A percentile compares a stretch with the other conserved stretches of the same genome.
Evolutionary conservation across 1,284 basidiomycete species (phyloP).

Genomic region (Marasmius fiardii): DNA sequence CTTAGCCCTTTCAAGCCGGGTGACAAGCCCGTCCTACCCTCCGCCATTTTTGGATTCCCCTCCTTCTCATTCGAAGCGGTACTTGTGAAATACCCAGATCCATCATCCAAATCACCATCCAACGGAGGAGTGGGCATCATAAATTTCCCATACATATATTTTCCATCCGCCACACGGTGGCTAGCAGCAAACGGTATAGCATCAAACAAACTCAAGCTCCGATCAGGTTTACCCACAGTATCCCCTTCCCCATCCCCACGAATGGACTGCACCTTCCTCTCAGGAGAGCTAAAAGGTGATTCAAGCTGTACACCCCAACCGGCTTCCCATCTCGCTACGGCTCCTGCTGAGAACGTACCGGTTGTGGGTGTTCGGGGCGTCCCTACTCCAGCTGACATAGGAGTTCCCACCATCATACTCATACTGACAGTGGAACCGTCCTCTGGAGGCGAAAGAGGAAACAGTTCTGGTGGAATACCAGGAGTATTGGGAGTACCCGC

Average conservation of each 20-base stretch:
- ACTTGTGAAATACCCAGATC: slow-evolving; percentile 21
- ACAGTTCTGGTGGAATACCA: neutral
- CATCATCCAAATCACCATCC: slow-evolving; percentile 37
- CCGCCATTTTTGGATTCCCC: neutral
- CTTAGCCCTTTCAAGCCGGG: slow-evolving; percentile 37
- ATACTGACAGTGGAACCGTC: slow-evolving; percentile 19
- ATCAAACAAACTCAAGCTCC: slow-evolving; percentile 43
- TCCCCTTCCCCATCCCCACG: neutral
- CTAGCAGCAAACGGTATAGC: slow-evolving; percentile 66
- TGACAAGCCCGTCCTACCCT: neutral
- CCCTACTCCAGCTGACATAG: neutral
- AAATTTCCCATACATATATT: slow-evolving; percentile 44
- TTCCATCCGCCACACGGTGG: slow-evolving; percentile 60
- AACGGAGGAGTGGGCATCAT: slow-evolving; percentile 58
- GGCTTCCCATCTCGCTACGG: neutral
- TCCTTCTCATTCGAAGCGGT: neutral
- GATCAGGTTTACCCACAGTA: neutral
- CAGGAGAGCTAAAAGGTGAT: slow-evolving; percentile 4
- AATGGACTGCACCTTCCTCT: neutral
- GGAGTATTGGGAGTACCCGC: neutral
- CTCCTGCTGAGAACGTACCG: neutral
- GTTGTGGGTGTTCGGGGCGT: neutral
- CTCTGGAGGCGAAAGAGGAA: slow-evolving; percentile 6
- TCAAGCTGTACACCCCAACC: neutral
- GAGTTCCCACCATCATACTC: slow-evolving; percentile 19